Base-by-base conservation (phyloP, 139 green algal genomes). In the Tetradesmus obliquus region DNA sequence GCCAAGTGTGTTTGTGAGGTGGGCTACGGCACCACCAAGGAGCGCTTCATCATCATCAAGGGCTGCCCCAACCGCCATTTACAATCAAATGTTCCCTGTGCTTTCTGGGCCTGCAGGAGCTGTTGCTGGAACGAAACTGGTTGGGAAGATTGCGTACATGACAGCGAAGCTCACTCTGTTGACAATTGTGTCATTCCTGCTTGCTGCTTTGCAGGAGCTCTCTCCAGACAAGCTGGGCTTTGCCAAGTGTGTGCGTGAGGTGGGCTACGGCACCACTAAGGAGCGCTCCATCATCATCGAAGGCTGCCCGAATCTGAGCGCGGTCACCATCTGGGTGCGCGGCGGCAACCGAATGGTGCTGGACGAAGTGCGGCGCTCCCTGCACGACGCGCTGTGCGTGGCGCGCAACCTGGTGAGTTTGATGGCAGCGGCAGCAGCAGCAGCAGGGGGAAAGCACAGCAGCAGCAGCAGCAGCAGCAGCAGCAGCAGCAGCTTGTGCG, bases 301-400 rank as follows among this genome's bases (percentile, higher is more conserved):
- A 94, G 97, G 97, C 88, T 99, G 98, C 92, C 96, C 96, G 89
- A 99, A 99, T 93, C 95, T 94, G 32, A 97, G 97, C 79, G 98
- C 98, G 0, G 97, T 99, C 71, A 99, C 98, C 86, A 97, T 99
- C 91, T 99, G 99, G 93, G 97, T 99, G 74, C 76, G 88, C 5
- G 94, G 97, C 86, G 98, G 98, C 81, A 99, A 99, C 96, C 98
- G 98, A 89, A 99, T 99, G 97, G 97, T 98, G 91, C 87, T 98
- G 19, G 97, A 98, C 87, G 97, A 98, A 94, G 96, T 95, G 45
- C 99, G 99, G 94, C 96, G 98, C 86, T 98, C 94, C 9, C 91
- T 99, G 88, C 98, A 99, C 93, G 98, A 99, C 93, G 98, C 98
- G 3, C 95, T 99, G 57, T 99, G 98, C 91, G 98, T 99, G 24